These are phyloP conservation scores for Crataegus laevigata DNA, from an alignment of 306 rosid species.

Conservation along the genomic window DNA sequence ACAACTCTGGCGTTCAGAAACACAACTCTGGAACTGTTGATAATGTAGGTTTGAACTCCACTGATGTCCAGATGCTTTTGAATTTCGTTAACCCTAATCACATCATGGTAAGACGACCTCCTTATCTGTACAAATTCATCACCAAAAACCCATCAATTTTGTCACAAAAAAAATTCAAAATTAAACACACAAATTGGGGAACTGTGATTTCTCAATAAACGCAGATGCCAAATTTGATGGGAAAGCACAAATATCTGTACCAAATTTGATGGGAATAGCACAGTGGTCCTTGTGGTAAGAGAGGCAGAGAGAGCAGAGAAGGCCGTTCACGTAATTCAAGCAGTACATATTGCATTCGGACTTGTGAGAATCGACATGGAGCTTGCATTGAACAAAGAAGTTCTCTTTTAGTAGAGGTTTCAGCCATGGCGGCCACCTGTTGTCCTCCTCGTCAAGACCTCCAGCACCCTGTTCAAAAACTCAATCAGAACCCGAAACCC, in stretches of 20 bases:
- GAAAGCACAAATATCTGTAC: neutral
- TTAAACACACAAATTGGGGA: neutral
- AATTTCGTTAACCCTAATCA: constrained; percentile 84
- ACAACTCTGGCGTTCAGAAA: constrained; percentile 94
- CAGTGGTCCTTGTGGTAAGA: constrained; percentile 75
- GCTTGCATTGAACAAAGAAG: constrained; percentile 92
- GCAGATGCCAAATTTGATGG: neutral
- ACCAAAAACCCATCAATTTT: neutral
- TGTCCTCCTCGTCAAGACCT: constrained; percentile 79
- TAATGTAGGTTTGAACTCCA: constrained; percentile 94
- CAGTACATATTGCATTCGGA: constrained; percentile 98
- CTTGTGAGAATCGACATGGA: constrained; percentile 86
- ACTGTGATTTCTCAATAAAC: neutral
- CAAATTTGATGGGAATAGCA: constrained; percentile 37
- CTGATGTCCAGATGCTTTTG: constrained; percentile 87
- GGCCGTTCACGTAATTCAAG: constrained; percentile 87
- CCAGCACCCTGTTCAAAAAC: constrained; percentile 67
- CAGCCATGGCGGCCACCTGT: constrained; percentile 99
- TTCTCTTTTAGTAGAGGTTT: constrained; percentile 70
- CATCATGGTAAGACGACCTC: constrained; percentile 96
- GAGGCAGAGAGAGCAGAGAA: constrained; percentile 92
- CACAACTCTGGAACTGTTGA: constrained; percentile 94
- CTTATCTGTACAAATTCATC: constrained; percentile 42
- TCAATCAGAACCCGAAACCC: neutral
- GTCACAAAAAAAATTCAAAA: neutral